Evolutionary conservation across 352 stramenopile species (phyloP).

Genomic region (Phytophthora pistaciae): DNA sequence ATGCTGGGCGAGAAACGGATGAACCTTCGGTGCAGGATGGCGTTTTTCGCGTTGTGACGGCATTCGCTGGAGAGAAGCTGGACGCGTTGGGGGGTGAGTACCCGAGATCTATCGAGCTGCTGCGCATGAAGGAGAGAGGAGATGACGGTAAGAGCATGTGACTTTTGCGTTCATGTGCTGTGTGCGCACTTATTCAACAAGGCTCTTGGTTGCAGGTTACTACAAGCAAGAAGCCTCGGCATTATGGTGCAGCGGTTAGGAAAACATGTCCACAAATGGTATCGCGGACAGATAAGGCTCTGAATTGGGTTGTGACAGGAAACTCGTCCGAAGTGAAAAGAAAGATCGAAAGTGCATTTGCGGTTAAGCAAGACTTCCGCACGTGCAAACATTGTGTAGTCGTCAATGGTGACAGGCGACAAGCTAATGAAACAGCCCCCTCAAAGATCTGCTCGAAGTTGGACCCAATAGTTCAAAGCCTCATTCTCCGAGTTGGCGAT

Average conservation of each 20-base stretch:
- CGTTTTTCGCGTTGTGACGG: no score
- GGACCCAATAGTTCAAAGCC: background rate
- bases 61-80: no score
- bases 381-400: background rate
- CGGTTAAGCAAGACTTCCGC: no score
- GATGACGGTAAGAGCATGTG: no score
- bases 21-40: no score
- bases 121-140: no score
- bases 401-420: background rate
- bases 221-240: conserved; percentile 21
- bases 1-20: no score
- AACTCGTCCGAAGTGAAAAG: background rate
- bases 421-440: background rate
- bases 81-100: no score
- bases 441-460: background rate
- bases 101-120: no score
- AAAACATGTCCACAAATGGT: background rate
- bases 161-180: no score
- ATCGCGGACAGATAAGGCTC: background rate
- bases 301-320: background rate
- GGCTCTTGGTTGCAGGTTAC: conserved; percentile 1
- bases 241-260: conserved; percentile 3
- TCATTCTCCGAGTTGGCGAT: background rate
- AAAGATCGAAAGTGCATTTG: background rate
- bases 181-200: no score